Base-by-base conservation (phyloP, 2,329 filamentous ascomycete species). In the Diaporthe velutina region DNA sequence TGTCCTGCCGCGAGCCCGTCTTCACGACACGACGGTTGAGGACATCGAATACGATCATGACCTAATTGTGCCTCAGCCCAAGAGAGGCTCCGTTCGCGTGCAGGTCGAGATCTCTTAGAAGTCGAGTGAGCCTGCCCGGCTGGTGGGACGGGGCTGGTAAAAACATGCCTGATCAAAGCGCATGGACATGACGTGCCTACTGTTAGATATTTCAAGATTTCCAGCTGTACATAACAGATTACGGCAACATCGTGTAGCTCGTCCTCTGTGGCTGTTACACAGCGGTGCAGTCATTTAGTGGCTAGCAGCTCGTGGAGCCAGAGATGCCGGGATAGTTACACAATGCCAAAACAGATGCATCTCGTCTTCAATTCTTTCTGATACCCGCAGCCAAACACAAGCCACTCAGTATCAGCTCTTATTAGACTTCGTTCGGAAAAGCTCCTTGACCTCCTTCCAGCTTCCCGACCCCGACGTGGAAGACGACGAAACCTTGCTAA, bases 11-110 rank as follows among this genome's bases (percentile, higher is more conserved):
- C 35, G 73, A 30, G 72, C 75, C 4, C 42, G 48, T 1, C 48
- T 78, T 19, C 61, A 54, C 35, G 76, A 78, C 33, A 78, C 76
- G 6, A 78, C 76, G 4, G 60, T 75, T 4, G 74, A 77, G 17
- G 75, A 78, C 60, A 73, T 78, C 42, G 42, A 71, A 3, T 77
- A 78, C 25, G 77, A 78, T 25, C 74, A 78, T 40, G 77, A 78
- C 42, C 45, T 71, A 25, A 72, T 77, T 25, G 74, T 77, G 2
- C 70, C 75, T 22, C 76, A 78, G 68, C 70, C 78, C 10, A 78
- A 78, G 67, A 77, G 76, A 17, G 77, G 75, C 4, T 57, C 48
- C 12, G 52, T 55, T 9, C 38, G 48, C 17, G 71, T 70, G 1
- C 42, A 61, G 25, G 57, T 64, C 10, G 55, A 52, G 22, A 64